Percentiles rank a stretch among this genome's conserved stretches.
phyloP scores from a whole-genome alignment of 108 stramenopile genomes.

The Pseudonitzschia pungens region DNA sequence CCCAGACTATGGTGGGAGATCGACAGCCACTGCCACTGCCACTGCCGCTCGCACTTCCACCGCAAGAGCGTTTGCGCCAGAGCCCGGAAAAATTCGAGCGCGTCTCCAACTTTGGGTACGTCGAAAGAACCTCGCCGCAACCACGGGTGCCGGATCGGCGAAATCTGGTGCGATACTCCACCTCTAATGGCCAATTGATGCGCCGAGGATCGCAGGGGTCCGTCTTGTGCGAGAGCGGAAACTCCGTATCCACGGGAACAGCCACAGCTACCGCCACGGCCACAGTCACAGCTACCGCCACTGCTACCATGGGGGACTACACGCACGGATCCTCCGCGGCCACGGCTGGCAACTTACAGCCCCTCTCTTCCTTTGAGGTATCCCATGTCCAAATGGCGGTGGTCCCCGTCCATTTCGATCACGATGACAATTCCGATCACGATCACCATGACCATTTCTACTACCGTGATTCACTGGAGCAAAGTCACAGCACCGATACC shows the following conservation, averaged over 20 bases:
- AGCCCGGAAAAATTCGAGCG: conserved; percentile 1
- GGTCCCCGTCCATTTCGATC: background rate
- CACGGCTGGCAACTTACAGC: background rate
- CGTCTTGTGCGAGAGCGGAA: background rate
- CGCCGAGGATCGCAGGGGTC: background rate
- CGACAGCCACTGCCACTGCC: too few relatives aligned
- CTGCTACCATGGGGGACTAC: too few relatives aligned
- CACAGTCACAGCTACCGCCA: too few relatives aligned
- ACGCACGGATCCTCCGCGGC: too few relatives aligned
- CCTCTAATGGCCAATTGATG: background rate
- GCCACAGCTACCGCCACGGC: too few relatives aligned
- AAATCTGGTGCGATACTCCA: background rate
- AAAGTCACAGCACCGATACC: too few relatives aligned
- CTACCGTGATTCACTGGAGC: too few relatives aligned
- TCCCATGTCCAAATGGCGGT: background rate
- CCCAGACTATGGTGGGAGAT: too few relatives aligned
- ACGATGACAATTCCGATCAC: background rate
- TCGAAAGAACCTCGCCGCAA: conserved; percentile 9
- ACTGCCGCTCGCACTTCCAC: background rate
- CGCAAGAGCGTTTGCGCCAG: background rate
- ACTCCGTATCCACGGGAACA: too few relatives aligned
- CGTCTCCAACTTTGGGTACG: conserved; percentile 14
- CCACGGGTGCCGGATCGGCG: background rate
- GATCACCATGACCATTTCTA: too few relatives aligned
- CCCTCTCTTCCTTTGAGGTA: background rate